Evolutionary conservation across 495 filamentous ascomycete genomes (phyloP).

Genomic region (Xylaria curta): DNA sequence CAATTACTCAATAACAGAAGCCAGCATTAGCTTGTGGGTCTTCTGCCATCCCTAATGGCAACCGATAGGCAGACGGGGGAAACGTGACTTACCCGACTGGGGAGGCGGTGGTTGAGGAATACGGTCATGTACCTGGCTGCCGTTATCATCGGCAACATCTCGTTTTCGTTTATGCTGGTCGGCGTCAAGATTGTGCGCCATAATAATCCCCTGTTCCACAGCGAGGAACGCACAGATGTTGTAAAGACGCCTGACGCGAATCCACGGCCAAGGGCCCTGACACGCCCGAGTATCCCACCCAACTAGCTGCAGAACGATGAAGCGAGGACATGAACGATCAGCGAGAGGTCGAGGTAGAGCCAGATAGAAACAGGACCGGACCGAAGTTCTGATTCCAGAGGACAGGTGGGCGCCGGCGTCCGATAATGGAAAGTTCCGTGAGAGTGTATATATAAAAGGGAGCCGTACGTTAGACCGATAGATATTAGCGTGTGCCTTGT

Average conservation of each 20-base stretch:
- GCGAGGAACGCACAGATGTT: slow-evolving; percentile 21
- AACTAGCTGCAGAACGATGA: slow-evolving; percentile 19
- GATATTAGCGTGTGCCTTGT: neutral
- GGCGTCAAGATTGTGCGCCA: slow-evolving; percentile 41
- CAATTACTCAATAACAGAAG: slow-evolving; percentile 23
- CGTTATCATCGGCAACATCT: slow-evolving; percentile 47
- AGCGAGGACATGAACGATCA: slow-evolving; percentile 23
- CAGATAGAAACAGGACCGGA: slow-evolving; percentile 12
- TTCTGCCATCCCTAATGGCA: slow-evolving; percentile 11
- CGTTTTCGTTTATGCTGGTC: slow-evolving; percentile 53
- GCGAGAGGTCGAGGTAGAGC: slow-evolving; percentile 14
- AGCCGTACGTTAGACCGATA: neutral
- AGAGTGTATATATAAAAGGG: neutral
- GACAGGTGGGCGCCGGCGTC: slow-evolving; percentile 15
- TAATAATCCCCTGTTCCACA: slow-evolving; percentile 33
- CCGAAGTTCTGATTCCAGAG: slow-evolving; percentile 9
- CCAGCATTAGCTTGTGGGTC: slow-evolving; percentile 28
- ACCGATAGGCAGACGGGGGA: slow-evolving; percentile 10
- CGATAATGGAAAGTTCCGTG: slow-evolving; percentile 6
- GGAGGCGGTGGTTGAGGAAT: slow-evolving; percentile 53
- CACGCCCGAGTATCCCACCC: slow-evolving; percentile 24
- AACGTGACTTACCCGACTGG: slow-evolving; percentile 48
- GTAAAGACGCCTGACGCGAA: slow-evolving; percentile 19
- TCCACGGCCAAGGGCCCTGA: slow-evolving; percentile 16
- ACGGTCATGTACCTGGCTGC: slow-evolving; percentile 45